Percentiles rank a stretch among this genome's conserved stretches.
Conservation (phyloP, 164 flowering plant species). For the Tetracentron sinense region DNA sequence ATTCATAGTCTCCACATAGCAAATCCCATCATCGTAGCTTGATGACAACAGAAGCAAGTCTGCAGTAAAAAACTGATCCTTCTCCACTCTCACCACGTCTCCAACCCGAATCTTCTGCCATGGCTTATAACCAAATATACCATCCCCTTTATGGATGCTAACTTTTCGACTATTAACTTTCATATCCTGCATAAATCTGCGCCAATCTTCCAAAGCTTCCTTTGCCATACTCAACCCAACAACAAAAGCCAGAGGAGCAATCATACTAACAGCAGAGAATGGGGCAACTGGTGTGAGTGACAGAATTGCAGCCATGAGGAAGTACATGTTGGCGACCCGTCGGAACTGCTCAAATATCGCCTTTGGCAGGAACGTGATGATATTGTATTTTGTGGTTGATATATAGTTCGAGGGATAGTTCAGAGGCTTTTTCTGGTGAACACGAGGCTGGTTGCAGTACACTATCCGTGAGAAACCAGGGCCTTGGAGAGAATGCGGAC, state of each 20-base stretch:
- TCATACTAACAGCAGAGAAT: slow-evolving; percentile 39
- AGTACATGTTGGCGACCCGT: slow-evolving; percentile 45
- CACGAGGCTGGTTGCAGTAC: slow-evolving; percentile 34
- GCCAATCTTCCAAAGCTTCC: slow-evolving; percentile 51
- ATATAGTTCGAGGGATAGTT: slow-evolving; percentile 34
- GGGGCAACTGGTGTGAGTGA: slow-evolving; percentile 39
- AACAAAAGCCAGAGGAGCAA: slow-evolving; percentile 41
- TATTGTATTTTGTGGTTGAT: slow-evolving; percentile 42
- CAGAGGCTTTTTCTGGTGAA: slow-evolving; percentile 33
- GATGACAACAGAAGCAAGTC: slow-evolving; percentile 78
- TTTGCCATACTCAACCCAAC: slow-evolving; percentile 48
- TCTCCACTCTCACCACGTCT: slow-evolving; percentile 69
- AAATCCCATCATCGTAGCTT: slow-evolving; percentile 71
- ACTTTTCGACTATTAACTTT: slow-evolving; percentile 69
- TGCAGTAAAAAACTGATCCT: slow-evolving; percentile 81
- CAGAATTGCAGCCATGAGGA: slow-evolving; percentile 38
- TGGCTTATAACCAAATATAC: slow-evolving; percentile 35
- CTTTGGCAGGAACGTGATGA: slow-evolving; percentile 39
- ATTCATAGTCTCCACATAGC: slow-evolving; percentile 90
- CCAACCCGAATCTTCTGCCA: slow-evolving; percentile 77
- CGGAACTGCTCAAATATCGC: slow-evolving; percentile 48
- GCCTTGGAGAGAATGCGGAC: slow-evolving; percentile 21
- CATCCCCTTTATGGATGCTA: slow-evolving; percentile 52
- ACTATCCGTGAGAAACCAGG: slow-evolving; percentile 40
- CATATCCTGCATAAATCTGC: slow-evolving; percentile 59